Conservation (phyloP, 345 rosid genomes). For the Erodium maritimum region DNA sequence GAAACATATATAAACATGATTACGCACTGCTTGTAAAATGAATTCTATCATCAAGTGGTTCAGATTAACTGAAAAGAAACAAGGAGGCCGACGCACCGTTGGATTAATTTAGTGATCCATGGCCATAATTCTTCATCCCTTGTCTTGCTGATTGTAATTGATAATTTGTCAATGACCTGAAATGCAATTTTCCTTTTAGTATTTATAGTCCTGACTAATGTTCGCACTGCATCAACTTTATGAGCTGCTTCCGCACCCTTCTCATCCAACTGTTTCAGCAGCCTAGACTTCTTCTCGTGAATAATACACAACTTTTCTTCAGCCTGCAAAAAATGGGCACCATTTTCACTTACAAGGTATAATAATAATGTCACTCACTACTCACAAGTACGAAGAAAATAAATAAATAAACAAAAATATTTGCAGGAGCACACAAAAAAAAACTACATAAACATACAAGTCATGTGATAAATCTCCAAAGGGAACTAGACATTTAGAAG, state of each 20-base stretch:
- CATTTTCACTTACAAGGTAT: neutral
- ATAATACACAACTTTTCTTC: conserved; percentile 51
- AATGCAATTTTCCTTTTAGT: conserved; percentile 39
- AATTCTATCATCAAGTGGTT: no score
- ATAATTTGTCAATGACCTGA: conserved; percentile 48
- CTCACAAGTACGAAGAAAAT: neutral
- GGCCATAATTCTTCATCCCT: conserved; percentile 57
- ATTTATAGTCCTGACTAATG: conserved; percentile 26
- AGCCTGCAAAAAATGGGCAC: conserved; percentile 21
- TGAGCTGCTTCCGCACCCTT: conserved; percentile 24
- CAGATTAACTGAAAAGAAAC: neutral
- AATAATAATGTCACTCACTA: neutral
- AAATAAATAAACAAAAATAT: neutral
- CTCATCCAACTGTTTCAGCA: conserved; percentile 28
- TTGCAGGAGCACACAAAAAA: neutral
- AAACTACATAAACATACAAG: neutral
- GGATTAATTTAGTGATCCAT: conserved; percentile 27
- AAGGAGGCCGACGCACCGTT: conserved; percentile 18
- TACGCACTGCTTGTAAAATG: neutral
- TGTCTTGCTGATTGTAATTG: conserved; percentile 30
- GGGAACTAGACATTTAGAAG: neutral
- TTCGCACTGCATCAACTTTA: conserved; percentile 26
- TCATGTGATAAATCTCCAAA: neutral
- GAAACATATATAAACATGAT: conserved; percentile 1
- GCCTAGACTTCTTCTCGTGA: conserved; percentile 34